Evolutionary conservation across 2,329 filamentous ascomycete species (phyloP).

Genomic region (Pleurostoma richardsiae): DNA sequence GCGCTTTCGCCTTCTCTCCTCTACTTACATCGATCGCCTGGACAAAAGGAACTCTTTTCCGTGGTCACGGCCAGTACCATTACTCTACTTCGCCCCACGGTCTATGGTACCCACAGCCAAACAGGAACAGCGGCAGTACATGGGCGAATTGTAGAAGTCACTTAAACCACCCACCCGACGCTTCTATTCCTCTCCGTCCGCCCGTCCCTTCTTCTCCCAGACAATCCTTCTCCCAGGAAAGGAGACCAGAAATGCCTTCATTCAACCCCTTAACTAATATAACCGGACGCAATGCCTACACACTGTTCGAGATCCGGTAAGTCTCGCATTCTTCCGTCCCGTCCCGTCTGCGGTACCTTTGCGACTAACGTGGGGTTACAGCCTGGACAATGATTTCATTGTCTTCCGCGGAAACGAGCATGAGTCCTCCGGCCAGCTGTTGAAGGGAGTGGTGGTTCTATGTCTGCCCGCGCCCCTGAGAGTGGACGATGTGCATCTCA

Average conservation of each 20-base stretch:
- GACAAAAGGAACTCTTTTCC: too few relatives aligned
- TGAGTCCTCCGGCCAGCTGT: slow-evolving; percentile 69
- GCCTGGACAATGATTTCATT: slow-evolving; percentile 73
- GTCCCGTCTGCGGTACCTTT: background rate
- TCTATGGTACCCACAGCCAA: background rate
- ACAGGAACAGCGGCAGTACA: background rate
- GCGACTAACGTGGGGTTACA: slow-evolving; percentile 23
- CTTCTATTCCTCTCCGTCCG: background rate
- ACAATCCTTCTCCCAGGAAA: background rate
- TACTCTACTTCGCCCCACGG: background rate
- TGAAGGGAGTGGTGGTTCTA: slow-evolving; percentile 70
- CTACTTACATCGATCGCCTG: too few relatives aligned
- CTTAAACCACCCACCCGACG: background rate
- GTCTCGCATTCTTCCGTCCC: slow-evolving; percentile 13
- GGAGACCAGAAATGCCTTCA: slow-evolving; percentile 39
- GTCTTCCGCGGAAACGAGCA: slow-evolving; percentile 71
- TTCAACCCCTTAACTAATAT: slow-evolving; percentile 52
- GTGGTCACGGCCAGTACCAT: too few relatives aligned
- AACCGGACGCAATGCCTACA: slow-evolving; percentile 44
- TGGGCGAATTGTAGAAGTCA: background rate
- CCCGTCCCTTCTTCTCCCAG: background rate
- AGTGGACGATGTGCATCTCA: slow-evolving; percentile 68
- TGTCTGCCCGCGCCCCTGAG: slow-evolving; percentile 65
- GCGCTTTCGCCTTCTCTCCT: too few relatives aligned
- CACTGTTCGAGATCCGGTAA: slow-evolving; percentile 55